Conservation (phyloP, 129 eudicot genomes). For the Helichrysum umbraculigerum region DNA sequence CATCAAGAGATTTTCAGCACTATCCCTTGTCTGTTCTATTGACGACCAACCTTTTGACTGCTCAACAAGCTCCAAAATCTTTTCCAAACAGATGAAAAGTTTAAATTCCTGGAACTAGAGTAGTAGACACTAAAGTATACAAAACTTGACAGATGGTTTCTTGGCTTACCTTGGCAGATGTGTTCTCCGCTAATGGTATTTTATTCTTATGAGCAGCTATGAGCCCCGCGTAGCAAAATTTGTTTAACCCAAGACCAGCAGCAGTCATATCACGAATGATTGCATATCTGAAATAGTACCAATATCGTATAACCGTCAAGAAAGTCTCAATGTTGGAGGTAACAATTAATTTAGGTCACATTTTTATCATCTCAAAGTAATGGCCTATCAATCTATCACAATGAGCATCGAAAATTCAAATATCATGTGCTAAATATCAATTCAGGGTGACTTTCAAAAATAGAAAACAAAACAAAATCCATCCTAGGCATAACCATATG, state of each 20-base stretch:
- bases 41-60: conserved; percentile 96
- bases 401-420: conserved; percentile 4
- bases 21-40: conserved; percentile 55
- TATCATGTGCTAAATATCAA: neutral
- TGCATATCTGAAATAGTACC: conserved; percentile 58
- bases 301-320: conserved; percentile 13
- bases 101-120: neutral
- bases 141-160: conserved; percentile 4
- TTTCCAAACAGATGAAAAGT: conserved; percentile 24
- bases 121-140: neutral
- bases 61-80: conserved; percentile 96
- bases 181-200: conserved; percentile 50
- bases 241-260: conserved; percentile 95
- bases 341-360: conserved; percentile 3
- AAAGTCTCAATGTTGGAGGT: neutral
- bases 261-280: conserved; percentile 98
- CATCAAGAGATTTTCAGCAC: conserved; percentile 77
- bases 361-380: neutral
- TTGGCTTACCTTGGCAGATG: conserved; percentile 60
- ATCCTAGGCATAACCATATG: conserved; percentile 8
- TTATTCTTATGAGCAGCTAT: conserved; percentile 82
- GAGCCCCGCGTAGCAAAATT: conserved; percentile 89
- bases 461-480: neutral
- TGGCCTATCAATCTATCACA: neutral
- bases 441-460: too few species aligned